These are phyloP conservation scores for Aspergillus piperis DNA, from an alignment of 2,329 filamentous ascomycete genomes.

Conservation along the genomic window DNA sequence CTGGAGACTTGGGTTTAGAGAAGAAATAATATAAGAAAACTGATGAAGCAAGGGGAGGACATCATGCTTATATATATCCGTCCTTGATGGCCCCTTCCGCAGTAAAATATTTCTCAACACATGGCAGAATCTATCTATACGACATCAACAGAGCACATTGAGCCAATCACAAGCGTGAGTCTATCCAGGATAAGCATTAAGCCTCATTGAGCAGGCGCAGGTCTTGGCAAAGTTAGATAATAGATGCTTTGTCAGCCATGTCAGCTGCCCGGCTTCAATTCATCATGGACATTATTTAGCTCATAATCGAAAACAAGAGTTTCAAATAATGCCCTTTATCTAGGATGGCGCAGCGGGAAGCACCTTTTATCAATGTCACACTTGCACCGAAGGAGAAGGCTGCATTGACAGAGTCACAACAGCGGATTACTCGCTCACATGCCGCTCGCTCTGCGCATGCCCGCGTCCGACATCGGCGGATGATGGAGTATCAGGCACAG, in stretches of 20 bases:
- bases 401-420: constrained; percentile 4
- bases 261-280: not conserved
- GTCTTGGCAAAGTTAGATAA: constrained; percentile 7
- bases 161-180: not conserved
- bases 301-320: not conserved
- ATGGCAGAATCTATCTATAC: not conserved
- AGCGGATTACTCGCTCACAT: constrained; percentile 20
- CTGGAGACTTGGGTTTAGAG: not conserved
- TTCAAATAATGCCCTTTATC: no score
- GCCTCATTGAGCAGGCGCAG: constrained; percentile 5
- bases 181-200: not conserved
- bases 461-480: constrained; percentile 19
- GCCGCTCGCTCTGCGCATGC: constrained; percentile 24
- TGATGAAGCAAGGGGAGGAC: not conserved
- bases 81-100: not conserved
- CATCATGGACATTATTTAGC: not conserved
- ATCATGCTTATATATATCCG: not conserved
- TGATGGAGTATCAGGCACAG: constrained; percentile 23
- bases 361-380: constrained; percentile 1
- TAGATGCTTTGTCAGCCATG: not conserved
- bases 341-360: not conserved
- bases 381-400: not conserved
- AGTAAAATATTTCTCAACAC: not conserved
- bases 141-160: not conserved
- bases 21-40: not conserved